Evolutionary conservation across 371 early-diverging fungal species (phyloP).

Genomic region (Lichtheimia ornata): DNA sequence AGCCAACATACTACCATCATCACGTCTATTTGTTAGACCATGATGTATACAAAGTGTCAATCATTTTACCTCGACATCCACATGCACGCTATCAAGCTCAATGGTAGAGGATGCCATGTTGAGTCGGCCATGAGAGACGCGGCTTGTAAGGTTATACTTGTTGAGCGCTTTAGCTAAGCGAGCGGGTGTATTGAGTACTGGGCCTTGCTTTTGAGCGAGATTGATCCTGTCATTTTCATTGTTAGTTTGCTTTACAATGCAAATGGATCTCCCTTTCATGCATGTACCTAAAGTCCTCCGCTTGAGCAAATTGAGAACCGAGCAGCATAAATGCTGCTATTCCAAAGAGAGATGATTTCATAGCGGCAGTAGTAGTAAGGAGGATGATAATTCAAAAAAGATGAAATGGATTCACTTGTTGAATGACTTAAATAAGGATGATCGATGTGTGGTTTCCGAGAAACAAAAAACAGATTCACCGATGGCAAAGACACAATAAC

Average conservation of each 20-base stretch:
- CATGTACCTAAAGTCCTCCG: neutral
- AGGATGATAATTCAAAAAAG: too few species aligned
- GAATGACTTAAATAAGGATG: too few species aligned
- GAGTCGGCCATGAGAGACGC: slow-evolving; percentile 10
- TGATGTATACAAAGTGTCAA: neutral
- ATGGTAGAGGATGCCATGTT: slow-evolving; percentile 23
- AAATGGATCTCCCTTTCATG: too few species aligned
- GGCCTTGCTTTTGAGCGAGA: slow-evolving; percentile 21
- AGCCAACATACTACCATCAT: slow-evolving; percentile 51
- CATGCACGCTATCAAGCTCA: slow-evolving; percentile 29
- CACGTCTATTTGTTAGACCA: neutral
- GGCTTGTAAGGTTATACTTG: slow-evolving; percentile 33
- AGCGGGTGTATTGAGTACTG: slow-evolving; percentile 29
- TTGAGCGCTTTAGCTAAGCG: slow-evolving; percentile 25
- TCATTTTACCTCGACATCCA: slow-evolving; percentile 36
- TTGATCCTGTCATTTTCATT: slow-evolving; percentile 17
- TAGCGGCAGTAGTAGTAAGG: neutral
- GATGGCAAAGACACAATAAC: too few species aligned
- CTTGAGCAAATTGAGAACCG: neutral
- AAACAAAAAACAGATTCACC: too few species aligned
- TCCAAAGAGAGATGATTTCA: neutral
- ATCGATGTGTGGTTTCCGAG: too few species aligned
- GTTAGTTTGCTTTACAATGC: too few species aligned
- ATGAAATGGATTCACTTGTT: too few species aligned
- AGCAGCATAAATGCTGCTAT: neutral